Percentiles rank a stretch among this genome's conserved stretches.
phyloP scores from a whole-genome alignment of 2,329 filamentous ascomycete genomes.

The Grosmannia serpens region DNA sequence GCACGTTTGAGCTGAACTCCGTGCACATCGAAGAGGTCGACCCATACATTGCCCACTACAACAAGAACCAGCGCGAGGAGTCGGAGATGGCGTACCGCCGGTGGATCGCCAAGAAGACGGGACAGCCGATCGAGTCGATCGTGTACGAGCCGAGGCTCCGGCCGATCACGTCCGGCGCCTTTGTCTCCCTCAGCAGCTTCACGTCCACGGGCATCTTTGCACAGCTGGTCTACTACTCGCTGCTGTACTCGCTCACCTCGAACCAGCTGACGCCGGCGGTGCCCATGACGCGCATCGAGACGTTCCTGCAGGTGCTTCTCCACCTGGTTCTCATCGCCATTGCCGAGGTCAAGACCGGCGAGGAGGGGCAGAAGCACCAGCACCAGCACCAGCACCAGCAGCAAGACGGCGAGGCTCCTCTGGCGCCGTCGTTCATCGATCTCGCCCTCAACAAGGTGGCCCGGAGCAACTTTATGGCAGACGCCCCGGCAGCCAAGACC shows the following conservation, averaged over 20 bases:
- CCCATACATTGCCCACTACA: slow-evolving; percentile 92
- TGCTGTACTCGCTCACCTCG: slow-evolving; percentile 68
- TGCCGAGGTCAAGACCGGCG: slow-evolving; percentile 60
- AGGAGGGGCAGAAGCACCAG: slow-evolving; percentile 19
- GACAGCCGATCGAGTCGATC: slow-evolving; percentile 68
- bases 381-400: not conserved
- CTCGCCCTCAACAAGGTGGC: slow-evolving; percentile 56
- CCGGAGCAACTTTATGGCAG: slow-evolving; percentile 41
- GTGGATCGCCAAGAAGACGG: slow-evolving; percentile 77
- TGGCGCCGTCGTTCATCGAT: slow-evolving; percentile 55
- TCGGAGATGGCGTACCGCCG: slow-evolving; percentile 81
- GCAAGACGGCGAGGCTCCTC: not conserved
- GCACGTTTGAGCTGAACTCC: slow-evolving; percentile 84
- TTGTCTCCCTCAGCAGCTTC: slow-evolving; percentile 64
- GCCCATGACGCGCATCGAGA: slow-evolving; percentile 73
- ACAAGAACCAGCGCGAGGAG: slow-evolving; percentile 93
- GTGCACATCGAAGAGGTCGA: slow-evolving; percentile 82
- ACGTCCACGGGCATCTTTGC: slow-evolving; percentile 78
- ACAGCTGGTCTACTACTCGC: slow-evolving; percentile 78
- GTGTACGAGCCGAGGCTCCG: slow-evolving; percentile 83
- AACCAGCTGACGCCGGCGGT: slow-evolving; percentile 60
- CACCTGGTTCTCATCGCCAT: slow-evolving; percentile 81
- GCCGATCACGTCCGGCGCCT: slow-evolving; percentile 65
- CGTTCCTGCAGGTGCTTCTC: slow-evolving; percentile 81
- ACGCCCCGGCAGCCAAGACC: slow-evolving; percentile 44